Evolutionary conservation across 1,284 basidiomycete genomes (phyloP).

Genomic region (Microbotryum violaceum): DNA sequence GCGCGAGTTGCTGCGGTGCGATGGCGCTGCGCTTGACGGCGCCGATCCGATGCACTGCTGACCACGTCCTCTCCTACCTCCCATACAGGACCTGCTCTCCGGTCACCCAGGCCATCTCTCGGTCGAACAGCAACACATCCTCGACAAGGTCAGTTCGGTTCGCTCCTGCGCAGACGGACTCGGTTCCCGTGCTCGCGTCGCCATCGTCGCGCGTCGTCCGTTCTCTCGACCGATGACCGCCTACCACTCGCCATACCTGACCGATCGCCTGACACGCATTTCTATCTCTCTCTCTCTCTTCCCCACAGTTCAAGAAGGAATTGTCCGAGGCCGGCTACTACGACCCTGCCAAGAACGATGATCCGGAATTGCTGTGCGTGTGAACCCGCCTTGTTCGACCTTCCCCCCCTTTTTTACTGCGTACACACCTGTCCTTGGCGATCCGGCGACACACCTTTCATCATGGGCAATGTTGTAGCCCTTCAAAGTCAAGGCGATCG

Average conservation of each 20-base stretch:
- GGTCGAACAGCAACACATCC: conserved; percentile 58
- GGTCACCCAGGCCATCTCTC: conserved; percentile 78
- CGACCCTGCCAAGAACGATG: conserved; percentile 58
- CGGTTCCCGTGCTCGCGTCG: conserved; percentile 44
- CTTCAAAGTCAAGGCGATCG: not conserved
- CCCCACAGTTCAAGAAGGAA: conserved; percentile 38
- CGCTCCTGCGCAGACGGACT: conserved; percentile 41
- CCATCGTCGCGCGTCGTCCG: conserved; percentile 39
- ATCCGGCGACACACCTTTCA: not conserved
- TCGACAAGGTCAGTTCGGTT: conserved; percentile 64
- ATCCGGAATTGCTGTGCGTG: conserved; percentile 64
- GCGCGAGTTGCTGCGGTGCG: no score
- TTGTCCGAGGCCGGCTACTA: conserved; percentile 40
- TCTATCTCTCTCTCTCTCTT: not conserved
- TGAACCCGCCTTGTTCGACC: not conserved
- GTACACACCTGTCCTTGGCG: no score
- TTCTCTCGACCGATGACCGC: no score
- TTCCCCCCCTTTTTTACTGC: no score
- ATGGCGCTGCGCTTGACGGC: no score
- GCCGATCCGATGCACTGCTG: no score
- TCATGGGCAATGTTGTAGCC: not conserved
- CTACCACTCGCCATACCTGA: no score
- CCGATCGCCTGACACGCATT: no score
- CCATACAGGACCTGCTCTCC: conserved; percentile 50
- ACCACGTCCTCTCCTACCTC: no score